Conservation (phyloP, 805 yeast species). For the Teunomyces kruisii region DNA sequence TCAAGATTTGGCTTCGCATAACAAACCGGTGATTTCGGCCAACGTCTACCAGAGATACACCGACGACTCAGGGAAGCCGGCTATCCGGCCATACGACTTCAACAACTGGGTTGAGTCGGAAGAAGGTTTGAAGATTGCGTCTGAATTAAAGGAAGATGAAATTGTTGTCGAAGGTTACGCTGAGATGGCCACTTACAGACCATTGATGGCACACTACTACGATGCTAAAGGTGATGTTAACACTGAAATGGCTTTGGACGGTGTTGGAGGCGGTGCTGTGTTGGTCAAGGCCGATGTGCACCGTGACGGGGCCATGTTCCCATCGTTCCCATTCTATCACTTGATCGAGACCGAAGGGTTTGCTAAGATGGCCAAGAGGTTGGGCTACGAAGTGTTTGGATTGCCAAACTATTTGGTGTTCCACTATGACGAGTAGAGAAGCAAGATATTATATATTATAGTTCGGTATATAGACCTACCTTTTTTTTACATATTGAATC, state of each 20-base stretch:
- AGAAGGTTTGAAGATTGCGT: conserved; percentile 75
- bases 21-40: conserved; percentile 86
- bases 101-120: conserved; percentile 93
- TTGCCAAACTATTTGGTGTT: conserved; percentile 92
- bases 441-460: neutral
- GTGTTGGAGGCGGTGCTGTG: conserved; percentile 98
- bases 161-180: conserved; percentile 92
- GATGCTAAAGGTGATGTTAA: conserved; percentile 60
- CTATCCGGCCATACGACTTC: conserved; percentile 87
- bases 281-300: conserved; percentile 97
- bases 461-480: neutral
- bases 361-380: conserved; percentile 95
- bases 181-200: conserved; percentile 91
- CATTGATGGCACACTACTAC: conserved; percentile 88
- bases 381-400: conserved; percentile 89
- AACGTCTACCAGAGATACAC: conserved; percentile 86
- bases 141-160: conserved; percentile 76
- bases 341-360: conserved; percentile 97
- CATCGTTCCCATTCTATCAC: conserved; percentile 96
- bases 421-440: conserved; percentile 72
- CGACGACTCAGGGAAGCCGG: conserved; percentile 55
- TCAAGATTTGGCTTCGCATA: conserved; percentile 83
- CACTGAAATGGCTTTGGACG: conserved; percentile 83
- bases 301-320: conserved; percentile 99
- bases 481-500: conserved; percentile 4